phyloP scores from a whole-genome alignment of 2,329 filamentous ascomycete genomes.

The Colletotrichum viniferum region DNA sequence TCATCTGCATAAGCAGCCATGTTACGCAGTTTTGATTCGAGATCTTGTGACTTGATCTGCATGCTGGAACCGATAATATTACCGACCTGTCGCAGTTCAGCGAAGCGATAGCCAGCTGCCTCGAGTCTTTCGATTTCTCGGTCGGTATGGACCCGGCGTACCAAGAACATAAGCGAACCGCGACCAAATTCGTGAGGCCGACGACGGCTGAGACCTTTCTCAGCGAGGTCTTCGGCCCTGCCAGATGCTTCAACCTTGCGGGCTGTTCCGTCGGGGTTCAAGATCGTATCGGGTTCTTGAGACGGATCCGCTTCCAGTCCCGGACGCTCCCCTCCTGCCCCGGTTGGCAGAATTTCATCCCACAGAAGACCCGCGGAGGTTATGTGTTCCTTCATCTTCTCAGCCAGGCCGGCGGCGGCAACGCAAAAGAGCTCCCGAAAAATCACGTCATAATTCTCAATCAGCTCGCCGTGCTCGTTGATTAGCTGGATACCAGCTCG shows the following conservation, averaged over 20 bases:
- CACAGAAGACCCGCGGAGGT: constrained; percentile 72
- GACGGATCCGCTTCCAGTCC: not conserved
- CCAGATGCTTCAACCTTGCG: constrained; percentile 2
- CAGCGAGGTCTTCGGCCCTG: constrained; percentile 38
- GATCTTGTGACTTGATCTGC: constrained; percentile 70
- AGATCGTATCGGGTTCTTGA: not conserved
- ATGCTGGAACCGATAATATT: constrained; percentile 73
- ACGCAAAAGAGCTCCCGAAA: constrained; percentile 86
- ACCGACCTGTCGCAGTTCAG: constrained; percentile 69
- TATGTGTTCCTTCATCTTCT: constrained; percentile 66
- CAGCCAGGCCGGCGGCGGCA: constrained; percentile 75
- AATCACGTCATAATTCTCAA: constrained; percentile 74
- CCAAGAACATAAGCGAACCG: constrained; percentile 82
- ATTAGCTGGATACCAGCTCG: constrained; percentile 47
- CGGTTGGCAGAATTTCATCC: constrained; percentile 76
- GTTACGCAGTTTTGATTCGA: constrained; percentile 64
- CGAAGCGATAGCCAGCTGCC: constrained; percentile 80
- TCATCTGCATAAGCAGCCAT: constrained; percentile 65
- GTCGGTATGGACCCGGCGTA: constrained; percentile 63
- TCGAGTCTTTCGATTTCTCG: constrained; percentile 68
- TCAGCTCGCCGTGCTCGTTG: constrained; percentile 59
- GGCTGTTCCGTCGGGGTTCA: constrained; percentile 19
- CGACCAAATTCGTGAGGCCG: constrained; percentile 56
- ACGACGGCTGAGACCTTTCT: constrained; percentile 40
- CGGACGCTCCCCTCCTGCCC: constrained; percentile 36